Conservation (phyloP, 148 eudicot species). For the Camellia sinensis region DNA sequence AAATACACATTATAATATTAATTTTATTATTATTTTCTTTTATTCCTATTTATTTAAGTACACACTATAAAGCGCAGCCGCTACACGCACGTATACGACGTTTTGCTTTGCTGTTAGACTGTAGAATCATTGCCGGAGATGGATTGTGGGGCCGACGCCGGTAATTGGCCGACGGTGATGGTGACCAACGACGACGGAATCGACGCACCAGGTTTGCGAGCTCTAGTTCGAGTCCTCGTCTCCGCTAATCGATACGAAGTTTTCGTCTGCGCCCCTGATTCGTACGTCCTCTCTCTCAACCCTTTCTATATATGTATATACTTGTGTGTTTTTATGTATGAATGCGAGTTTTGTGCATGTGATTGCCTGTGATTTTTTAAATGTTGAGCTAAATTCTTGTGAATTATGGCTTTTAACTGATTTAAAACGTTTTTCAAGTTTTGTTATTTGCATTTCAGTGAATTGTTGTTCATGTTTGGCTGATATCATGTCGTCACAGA, state of each 20-base stretch:
- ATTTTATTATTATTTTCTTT: no score
- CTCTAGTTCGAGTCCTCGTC: slow-evolving; percentile 70
- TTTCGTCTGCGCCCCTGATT: slow-evolving; percentile 87
- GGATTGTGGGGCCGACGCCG: slow-evolving; percentile 16
- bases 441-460: neutral
- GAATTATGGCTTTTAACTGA: neutral
- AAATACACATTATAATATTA: no score
- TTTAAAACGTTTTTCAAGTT: neutral
- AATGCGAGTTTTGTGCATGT: neutral
- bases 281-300: slow-evolving; percentile 35
- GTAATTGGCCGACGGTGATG: slow-evolving; percentile 56
- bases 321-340: neutral
- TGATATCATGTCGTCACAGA: neutral
- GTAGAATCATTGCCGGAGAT: slow-evolving; percentile 17
- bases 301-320: neutral
- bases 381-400: neutral
- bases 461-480: neutral
- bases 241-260: slow-evolving; percentile 57
- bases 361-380: slow-evolving; percentile 5
- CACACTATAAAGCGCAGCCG: no score
- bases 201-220: slow-evolving; percentile 78
- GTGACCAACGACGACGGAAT: slow-evolving; percentile 97
- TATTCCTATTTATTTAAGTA: no score
- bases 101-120: neutral
- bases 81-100: neutral